These are phyloP conservation scores for Claviceps africana DNA, from an alignment of 2,329 filamentous ascomycete genomes.

Conservation along the genomic window DNA sequence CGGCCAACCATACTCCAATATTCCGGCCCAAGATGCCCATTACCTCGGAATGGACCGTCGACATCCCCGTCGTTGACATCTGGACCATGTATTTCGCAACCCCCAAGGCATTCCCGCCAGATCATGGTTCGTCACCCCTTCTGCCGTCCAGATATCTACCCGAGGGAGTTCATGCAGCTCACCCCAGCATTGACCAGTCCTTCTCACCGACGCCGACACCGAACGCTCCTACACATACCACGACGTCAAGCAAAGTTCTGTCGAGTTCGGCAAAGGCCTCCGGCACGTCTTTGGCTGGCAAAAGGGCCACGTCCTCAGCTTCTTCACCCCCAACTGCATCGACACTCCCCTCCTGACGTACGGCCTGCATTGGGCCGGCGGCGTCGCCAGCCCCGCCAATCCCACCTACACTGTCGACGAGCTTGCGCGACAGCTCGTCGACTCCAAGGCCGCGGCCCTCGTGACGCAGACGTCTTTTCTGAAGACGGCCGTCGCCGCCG, in stretches of 20 bases:
- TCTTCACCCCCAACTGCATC: slow-evolving; percentile 77
- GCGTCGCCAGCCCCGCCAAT: slow-evolving; percentile 72
- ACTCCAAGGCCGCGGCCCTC: slow-evolving; percentile 60
- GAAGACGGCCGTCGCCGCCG: slow-evolving; percentile 51
- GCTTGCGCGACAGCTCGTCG: slow-evolving; percentile 69
- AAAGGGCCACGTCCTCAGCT: slow-evolving; percentile 67
- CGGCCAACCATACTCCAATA: background rate
- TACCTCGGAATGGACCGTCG: slow-evolving; percentile 50
- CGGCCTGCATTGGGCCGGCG: slow-evolving; percentile 73
- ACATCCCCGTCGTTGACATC: slow-evolving; percentile 62
- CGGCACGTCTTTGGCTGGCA: slow-evolving; percentile 62
- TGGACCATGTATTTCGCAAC: slow-evolving; percentile 66
- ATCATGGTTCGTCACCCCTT: slow-evolving; percentile 45
- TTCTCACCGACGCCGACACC: slow-evolving; percentile 65
- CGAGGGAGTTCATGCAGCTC: too few species aligned
- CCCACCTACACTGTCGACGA: slow-evolving; percentile 76
- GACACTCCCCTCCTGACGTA: slow-evolving; percentile 67
- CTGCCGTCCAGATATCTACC: background rate
- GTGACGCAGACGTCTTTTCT: slow-evolving; percentile 60
- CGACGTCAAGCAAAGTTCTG: slow-evolving; percentile 49
- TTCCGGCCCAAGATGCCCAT: slow-evolving; percentile 50
- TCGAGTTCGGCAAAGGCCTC: slow-evolving; percentile 70
- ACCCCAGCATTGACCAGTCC: too few species aligned
- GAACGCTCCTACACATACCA: slow-evolving; percentile 54
- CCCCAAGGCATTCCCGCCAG: slow-evolving; percentile 54